phyloP scores from a whole-genome alignment of 768 basidiomycete genomes.

The Xanthoconium purpureum region DNA sequence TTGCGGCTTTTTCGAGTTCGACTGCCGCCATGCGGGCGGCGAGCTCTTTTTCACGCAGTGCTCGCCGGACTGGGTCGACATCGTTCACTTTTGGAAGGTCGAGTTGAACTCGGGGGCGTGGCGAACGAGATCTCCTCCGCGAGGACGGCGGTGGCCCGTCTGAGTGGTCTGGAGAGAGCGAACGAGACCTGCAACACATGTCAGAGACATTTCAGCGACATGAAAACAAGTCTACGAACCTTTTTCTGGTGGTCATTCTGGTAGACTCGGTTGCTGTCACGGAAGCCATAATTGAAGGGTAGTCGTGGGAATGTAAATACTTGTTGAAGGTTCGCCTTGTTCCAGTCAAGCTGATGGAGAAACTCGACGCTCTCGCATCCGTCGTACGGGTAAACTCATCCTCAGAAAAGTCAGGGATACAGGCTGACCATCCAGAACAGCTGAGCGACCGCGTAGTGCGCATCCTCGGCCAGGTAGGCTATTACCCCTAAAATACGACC shows the following conservation, averaged over 20 bases:
- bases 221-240: conserved; percentile 18
- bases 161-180: conserved; percentile 37
- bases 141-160: conserved; percentile 39
- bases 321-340: no score
- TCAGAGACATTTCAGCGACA: neutral
- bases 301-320: conserved; percentile 12
- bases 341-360: conserved; percentile 42
- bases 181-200: conserved; percentile 42
- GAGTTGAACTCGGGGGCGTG: conserved; percentile 30
- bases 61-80: conserved; percentile 71
- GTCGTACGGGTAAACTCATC: conserved; percentile 48
- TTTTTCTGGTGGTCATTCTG: conserved; percentile 46
- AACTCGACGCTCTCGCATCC: conserved; percentile 48
- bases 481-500: neutral
- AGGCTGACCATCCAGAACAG: conserved; percentile 33
- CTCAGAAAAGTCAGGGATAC: neutral
- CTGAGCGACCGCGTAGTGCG: conserved; percentile 66
- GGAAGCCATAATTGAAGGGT: conserved; percentile 38
- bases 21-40: conserved; percentile 66
- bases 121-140: conserved; percentile 43
- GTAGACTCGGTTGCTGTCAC: conserved; percentile 24
- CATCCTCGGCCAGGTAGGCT: conserved; percentile 70
- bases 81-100: conserved; percentile 57
- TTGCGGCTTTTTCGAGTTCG: conserved; percentile 60
- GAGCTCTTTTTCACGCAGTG: conserved; percentile 77